Evolutionary conservation across 2,329 filamentous ascomycete species (phyloP).

Genomic region (Blastomyces parvus): DNA sequence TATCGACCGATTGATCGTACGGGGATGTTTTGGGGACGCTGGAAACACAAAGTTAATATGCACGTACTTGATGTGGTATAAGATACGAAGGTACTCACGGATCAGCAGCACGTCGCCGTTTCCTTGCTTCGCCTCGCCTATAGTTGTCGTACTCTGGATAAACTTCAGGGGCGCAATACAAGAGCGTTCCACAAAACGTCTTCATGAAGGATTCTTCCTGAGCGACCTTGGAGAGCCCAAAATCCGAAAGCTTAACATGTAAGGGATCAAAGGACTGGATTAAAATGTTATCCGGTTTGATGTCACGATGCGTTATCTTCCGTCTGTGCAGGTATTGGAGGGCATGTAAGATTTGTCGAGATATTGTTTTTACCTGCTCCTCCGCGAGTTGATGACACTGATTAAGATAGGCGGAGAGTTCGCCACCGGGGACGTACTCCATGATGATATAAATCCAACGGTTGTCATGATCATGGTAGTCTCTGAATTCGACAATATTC

Average conservation of each 20-base stretch:
- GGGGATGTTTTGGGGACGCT: slow-evolving; percentile 46
- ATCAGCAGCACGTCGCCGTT: slow-evolving; percentile 48
- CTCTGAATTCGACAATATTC: slow-evolving; percentile 86
- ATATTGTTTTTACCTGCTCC: slow-evolving; percentile 57
- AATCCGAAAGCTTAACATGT: slow-evolving; percentile 85
- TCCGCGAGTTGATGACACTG: slow-evolving; percentile 57
- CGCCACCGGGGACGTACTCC: slow-evolving; percentile 78
- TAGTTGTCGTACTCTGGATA: slow-evolving; percentile 73
- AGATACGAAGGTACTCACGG: slow-evolving; percentile 26
- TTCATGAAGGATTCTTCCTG: slow-evolving; percentile 86
- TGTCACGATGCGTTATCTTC: slow-evolving; percentile 94
- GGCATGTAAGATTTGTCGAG: slow-evolving; percentile 61
- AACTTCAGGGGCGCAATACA: slow-evolving; percentile 95
- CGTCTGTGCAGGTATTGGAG: slow-evolving; percentile 76
- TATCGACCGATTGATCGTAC: slow-evolving; percentile 86
- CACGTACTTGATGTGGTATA: slow-evolving; percentile 12
- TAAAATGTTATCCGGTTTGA: slow-evolving; percentile 96
- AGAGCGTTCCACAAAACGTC: slow-evolving; percentile 89
- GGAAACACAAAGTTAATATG: slow-evolving; percentile 21
- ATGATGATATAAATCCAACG: slow-evolving; percentile 89
- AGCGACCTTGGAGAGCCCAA: slow-evolving; percentile 90
- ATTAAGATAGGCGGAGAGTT: slow-evolving; percentile 65
- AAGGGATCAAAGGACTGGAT: slow-evolving; percentile 65
- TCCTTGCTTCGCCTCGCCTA: slow-evolving; percentile 51
- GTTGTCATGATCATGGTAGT: slow-evolving; percentile 72